A percentile compares a stretch with the other conserved stretches of the same genome.
Evolutionary conservation across 495 filamentous ascomycete species (phyloP).

Genomic region (Terfezia claveryi): DNA sequence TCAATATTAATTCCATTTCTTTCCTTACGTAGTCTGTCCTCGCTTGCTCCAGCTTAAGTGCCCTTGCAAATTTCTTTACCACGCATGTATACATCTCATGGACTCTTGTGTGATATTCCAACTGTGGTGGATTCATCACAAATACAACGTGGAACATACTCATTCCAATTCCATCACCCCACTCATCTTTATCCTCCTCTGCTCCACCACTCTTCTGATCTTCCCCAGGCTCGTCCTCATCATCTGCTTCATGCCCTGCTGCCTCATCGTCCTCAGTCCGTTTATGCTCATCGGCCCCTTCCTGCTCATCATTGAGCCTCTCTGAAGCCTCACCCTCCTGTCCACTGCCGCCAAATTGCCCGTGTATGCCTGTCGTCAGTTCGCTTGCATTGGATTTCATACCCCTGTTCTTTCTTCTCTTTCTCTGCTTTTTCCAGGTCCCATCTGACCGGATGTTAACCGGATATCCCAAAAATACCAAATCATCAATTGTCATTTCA

Average conservation of each 20-base stretch:
- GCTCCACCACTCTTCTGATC: slow-evolving; percentile 12
- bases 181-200: slow-evolving; percentile 13
- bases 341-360: not conserved
- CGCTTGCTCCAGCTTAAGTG: slow-evolving; percentile 75
- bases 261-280: not conserved
- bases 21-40: slow-evolving; percentile 70
- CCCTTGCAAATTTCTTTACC: slow-evolving; percentile 71
- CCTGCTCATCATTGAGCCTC: slow-evolving; percentile 2
- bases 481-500: slow-evolving; percentile 63
- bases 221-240: slow-evolving; percentile 20
- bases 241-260: slow-evolving; percentile 1
- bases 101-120: slow-evolving; percentile 52
- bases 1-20: slow-evolving; percentile 56
- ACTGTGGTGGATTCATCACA: slow-evolving; percentile 53
- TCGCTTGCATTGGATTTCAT: slow-evolving; percentile 14
- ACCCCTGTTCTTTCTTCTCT: slow-evolving; percentile 28
- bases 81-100: slow-evolving; percentile 70
- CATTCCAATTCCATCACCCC: slow-evolving; percentile 32
- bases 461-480: slow-evolving; percentile 70
- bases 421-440: slow-evolving; percentile 63
- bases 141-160: slow-evolving; percentile 97
- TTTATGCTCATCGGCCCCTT: not conserved
- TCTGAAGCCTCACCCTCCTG: slow-evolving; percentile 4
- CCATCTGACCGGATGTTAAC: slow-evolving; percentile 74
- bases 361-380: slow-evolving; percentile 13